A percentile compares a stretch with the other conserved stretches of the same genome.
Evolutionary conservation across 805 yeast species (phyloP).

Genomic region (Saturnispora dispora): DNA sequence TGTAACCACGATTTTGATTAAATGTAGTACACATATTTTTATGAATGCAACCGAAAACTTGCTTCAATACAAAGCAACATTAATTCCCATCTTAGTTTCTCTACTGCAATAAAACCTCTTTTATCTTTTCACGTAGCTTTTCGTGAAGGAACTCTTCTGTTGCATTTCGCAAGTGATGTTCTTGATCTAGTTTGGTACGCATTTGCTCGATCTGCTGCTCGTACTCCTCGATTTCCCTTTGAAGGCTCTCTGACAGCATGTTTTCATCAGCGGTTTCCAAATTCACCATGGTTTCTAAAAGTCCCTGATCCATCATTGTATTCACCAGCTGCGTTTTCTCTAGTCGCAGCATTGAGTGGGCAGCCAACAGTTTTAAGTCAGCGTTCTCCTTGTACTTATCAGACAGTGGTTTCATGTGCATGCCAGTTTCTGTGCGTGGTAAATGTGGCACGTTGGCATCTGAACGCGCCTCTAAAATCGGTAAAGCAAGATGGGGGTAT

Average conservation of each 20-base stretch:
- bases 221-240: conserved; percentile 16
- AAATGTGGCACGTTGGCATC: background rate
- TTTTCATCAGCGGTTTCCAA: conserved; percentile 2
- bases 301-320: background rate
- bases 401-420: background rate
- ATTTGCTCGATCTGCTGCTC: conserved; percentile 39
- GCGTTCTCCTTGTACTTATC: conserved; percentile 10
- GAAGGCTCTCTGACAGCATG: background rate
- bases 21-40: too few relatives aligned
- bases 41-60: too few relatives aligned
- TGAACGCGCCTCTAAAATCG: background rate
- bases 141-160: conserved; percentile 35
- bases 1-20: too few relatives aligned
- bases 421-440: background rate
- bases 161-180: conserved; percentile 37
- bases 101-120: conserved; percentile 29
- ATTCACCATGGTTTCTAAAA: background rate
- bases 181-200: conserved; percentile 32
- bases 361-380: conserved; percentile 11
- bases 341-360: conserved; percentile 12
- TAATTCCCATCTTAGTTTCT: too few relatives aligned
- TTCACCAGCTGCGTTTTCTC: conserved; percentile 3
- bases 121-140: conserved; percentile 44
- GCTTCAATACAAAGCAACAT: too few relatives aligned
- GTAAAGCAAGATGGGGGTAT: background rate